A percentile compares a stretch with the other conserved stretches of the same genome.
Evolutionary conservation across 495 filamentous ascomycete genomes (phyloP).

Genomic region (Achaetomiella virescens): DNA sequence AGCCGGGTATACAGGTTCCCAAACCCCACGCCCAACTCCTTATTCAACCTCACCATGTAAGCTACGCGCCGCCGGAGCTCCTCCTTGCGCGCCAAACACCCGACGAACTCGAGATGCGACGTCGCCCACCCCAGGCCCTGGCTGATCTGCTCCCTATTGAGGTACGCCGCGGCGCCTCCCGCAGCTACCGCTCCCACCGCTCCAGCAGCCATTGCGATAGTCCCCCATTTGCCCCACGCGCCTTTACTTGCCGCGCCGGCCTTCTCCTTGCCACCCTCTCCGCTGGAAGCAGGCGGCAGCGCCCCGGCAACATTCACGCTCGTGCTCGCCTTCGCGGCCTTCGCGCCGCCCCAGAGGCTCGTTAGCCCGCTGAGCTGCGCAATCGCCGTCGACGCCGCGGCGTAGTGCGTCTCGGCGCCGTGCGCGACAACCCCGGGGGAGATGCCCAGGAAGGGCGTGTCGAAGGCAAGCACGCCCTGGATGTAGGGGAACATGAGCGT

Average conservation of each 20-base stretch:
- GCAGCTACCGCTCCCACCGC: constrained; percentile 75
- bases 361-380: constrained; percentile 58
- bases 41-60: constrained; percentile 51
- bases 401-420: constrained; percentile 79
- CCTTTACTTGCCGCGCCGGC: constrained; percentile 27
- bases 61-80: constrained; percentile 66
- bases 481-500: constrained; percentile 63
- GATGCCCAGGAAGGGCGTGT: constrained; percentile 91
- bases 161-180: constrained; percentile 80
- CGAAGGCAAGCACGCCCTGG: constrained; percentile 85
- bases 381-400: constrained; percentile 63
- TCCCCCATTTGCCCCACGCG: constrained; percentile 65
- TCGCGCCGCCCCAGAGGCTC: constrained; percentile 51
- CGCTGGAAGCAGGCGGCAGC: constrained; percentile 32
- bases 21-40: constrained; percentile 57
- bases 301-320: constrained; percentile 23
- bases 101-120: constrained; percentile 93
- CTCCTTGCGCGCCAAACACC: constrained; percentile 70
- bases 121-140: constrained; percentile 72
- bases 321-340: constrained; percentile 26
- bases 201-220: constrained; percentile 75
- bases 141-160: constrained; percentile 70
- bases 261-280: constrained; percentile 15
- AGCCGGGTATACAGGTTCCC: constrained; percentile 79
- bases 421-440: constrained; percentile 83